Conservation (phyloP, 768 basidiomycete genomes). For the Phanerochaete sordida region DNA sequence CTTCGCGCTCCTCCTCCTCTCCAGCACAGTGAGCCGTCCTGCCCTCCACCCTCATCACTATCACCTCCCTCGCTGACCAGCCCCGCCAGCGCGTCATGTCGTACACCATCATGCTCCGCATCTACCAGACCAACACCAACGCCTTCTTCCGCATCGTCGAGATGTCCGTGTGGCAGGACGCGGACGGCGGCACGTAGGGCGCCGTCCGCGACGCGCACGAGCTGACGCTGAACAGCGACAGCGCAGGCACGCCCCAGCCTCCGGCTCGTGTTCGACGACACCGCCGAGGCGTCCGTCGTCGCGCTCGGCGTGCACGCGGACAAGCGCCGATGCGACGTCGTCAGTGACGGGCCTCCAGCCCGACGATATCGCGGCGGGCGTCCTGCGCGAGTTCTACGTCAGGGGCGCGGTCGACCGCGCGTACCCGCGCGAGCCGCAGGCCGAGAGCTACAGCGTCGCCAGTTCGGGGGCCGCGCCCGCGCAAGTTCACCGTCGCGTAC, state of each 20-base stretch:
- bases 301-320: conserved; percentile 37
- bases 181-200: conserved; percentile 26
- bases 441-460: neutral
- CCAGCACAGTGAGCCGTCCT: too few species aligned
- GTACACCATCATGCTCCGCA: conserved; percentile 18
- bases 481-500: neutral
- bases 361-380: neutral
- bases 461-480: neutral
- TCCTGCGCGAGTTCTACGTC: neutral
- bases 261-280: conserved; percentile 26
- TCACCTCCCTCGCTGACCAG: too few species aligned
- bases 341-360: conserved; percentile 28
- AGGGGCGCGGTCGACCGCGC: neutral
- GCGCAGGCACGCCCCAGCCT: conserved; percentile 34
- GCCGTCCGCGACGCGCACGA: conserved; percentile 16
- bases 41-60: too few species aligned
- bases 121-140: conserved; percentile 10
- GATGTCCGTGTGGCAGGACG: conserved; percentile 29
- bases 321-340: conserved; percentile 36
- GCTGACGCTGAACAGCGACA: conserved; percentile 37
- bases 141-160: conserved; percentile 30
- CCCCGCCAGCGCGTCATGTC: too few species aligned
- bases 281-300: conserved; percentile 30
- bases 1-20: too few species aligned
- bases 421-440: neutral